Evolutionary conservation across 495 filamentous ascomycete genomes (phyloP).

Genomic region (Xylaria nigripes): DNA sequence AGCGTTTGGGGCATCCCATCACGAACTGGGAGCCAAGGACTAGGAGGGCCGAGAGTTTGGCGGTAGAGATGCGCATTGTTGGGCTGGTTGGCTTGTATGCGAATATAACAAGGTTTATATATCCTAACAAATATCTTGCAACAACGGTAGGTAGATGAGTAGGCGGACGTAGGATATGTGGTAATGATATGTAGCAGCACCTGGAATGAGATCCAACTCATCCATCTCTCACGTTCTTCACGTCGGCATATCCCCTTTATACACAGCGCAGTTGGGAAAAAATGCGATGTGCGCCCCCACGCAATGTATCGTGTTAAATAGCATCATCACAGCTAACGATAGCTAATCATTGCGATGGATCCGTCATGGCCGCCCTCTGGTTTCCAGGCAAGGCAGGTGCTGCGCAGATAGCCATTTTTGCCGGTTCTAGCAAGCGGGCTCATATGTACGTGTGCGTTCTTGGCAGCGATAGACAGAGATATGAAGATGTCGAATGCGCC

Average conservation of each 20-base stretch:
- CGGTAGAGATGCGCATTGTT: constrained; percentile 1
- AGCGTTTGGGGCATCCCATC: background rate
- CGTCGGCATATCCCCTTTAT: background rate
- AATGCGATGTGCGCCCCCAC: too few species aligned
- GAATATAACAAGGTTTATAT: background rate
- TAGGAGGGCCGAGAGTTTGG: background rate
- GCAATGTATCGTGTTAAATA: constrained; percentile 4
- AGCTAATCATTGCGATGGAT: background rate
- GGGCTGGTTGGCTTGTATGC: background rate
- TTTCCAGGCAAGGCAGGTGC: constrained; percentile 12
- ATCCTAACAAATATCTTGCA: background rate
- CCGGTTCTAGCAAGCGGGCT: too few species aligned
- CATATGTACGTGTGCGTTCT: background rate
- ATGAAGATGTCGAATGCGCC: too few species aligned
- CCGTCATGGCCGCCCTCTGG: background rate
- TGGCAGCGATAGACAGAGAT: background rate
- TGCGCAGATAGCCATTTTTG: background rate
- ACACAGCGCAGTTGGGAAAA: too few species aligned
- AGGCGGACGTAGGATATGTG: background rate
- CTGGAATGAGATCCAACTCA: background rate
- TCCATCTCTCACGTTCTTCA: background rate
- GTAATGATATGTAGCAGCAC: background rate
- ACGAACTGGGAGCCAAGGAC: background rate
- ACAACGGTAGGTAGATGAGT: background rate
- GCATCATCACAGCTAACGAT: constrained; percentile 5